Conservation (phyloP, 2,329 filamentous ascomycete species). For the Calonectria hongkongensis region DNA sequence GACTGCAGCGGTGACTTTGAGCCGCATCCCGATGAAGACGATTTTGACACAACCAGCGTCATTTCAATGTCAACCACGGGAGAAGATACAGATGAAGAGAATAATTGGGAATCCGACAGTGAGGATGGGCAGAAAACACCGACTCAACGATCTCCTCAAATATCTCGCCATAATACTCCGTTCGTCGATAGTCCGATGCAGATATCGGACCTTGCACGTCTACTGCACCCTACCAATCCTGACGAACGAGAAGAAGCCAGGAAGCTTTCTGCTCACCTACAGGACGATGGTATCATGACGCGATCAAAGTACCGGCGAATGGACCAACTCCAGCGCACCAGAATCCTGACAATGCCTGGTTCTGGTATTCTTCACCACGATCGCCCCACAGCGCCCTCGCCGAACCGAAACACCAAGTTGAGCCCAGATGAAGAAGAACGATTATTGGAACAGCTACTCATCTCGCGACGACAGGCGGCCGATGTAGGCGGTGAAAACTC, state of each 20-base stretch:
- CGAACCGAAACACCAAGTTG: constrained; percentile 62
- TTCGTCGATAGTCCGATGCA: constrained; percentile 78
- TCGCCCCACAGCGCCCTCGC: constrained; percentile 33
- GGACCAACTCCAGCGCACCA: constrained; percentile 80
- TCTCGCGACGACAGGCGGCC: constrained; percentile 67
- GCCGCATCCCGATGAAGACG: constrained; percentile 71
- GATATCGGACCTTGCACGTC: constrained; percentile 81
- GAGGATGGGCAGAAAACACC: constrained; percentile 80
- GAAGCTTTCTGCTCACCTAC: constrained; percentile 86
- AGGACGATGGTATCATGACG: constrained; percentile 83
- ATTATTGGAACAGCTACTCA: constrained; percentile 76
- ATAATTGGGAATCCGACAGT: constrained; percentile 69
- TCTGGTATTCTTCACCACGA: constrained; percentile 47
- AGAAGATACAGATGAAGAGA: constrained; percentile 66
- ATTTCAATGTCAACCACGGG: constrained; percentile 74
- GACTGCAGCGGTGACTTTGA: constrained; percentile 88
- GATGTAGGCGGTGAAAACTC: constrained; percentile 39
- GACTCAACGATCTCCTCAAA: constrained; percentile 76
- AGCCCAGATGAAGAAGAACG: constrained; percentile 76
- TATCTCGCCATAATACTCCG: constrained; percentile 73
- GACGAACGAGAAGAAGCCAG: constrained; percentile 89
- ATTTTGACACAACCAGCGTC: constrained; percentile 87
- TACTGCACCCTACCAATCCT: constrained; percentile 86
- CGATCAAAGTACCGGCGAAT: constrained; percentile 84
- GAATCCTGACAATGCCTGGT: constrained; percentile 69